Percentiles rank a stretch among this genome's conserved stretches.
Evolutionary conservation across 805 yeast genomes (phyloP).

Genomic region (Candida odintsovae): DNA sequence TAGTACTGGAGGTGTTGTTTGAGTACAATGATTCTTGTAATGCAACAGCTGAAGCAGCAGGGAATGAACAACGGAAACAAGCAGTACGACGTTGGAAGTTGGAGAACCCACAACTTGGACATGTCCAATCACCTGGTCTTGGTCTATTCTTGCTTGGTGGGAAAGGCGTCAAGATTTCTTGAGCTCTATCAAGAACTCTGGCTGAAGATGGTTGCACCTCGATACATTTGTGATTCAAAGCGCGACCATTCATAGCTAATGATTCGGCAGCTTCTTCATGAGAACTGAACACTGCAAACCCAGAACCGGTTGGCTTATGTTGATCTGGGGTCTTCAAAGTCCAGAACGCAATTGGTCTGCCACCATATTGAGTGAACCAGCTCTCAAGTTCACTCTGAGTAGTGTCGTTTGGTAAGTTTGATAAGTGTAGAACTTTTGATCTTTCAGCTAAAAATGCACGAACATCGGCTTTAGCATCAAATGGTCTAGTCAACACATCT

Average conservation of each 20-base stretch:
- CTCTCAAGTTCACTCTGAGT: slow-evolving; percentile 87
- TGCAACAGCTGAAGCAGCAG: slow-evolving; percentile 68
- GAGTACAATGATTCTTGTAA: slow-evolving; percentile 55
- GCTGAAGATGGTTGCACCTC: slow-evolving; percentile 87
- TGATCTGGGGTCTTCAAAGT: slow-evolving; percentile 62
- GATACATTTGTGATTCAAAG: slow-evolving; percentile 62
- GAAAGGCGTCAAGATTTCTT: slow-evolving; percentile 75
- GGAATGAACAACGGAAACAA: slow-evolving; percentile 89
- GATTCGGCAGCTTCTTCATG: slow-evolving; percentile 86
- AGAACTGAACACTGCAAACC: slow-evolving; percentile 78
- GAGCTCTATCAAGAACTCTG: slow-evolving; percentile 72
- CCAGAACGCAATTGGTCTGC: slow-evolving; percentile 87
- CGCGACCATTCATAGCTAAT: slow-evolving; percentile 73
- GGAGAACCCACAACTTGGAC: slow-evolving; percentile 93
- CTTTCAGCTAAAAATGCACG: slow-evolving; percentile 61
- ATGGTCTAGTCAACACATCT: slow-evolving; percentile 62
- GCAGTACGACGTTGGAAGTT: slow-evolving; percentile 92
- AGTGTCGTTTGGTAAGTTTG: slow-evolving; percentile 79
- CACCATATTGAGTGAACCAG: slow-evolving; percentile 87
- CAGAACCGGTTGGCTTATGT: slow-evolving; percentile 51
- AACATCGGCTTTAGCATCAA: slow-evolving; percentile 71
- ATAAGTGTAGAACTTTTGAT: slow-evolving; percentile 71
- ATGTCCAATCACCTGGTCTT: slow-evolving; percentile 97
- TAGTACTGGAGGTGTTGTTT: slow-evolving; percentile 1
- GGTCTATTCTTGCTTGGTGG: slow-evolving; percentile 84